Evolutionary conservation across 305 asterid species (phyloP).

Genomic region (Fraxinus nigra): DNA sequence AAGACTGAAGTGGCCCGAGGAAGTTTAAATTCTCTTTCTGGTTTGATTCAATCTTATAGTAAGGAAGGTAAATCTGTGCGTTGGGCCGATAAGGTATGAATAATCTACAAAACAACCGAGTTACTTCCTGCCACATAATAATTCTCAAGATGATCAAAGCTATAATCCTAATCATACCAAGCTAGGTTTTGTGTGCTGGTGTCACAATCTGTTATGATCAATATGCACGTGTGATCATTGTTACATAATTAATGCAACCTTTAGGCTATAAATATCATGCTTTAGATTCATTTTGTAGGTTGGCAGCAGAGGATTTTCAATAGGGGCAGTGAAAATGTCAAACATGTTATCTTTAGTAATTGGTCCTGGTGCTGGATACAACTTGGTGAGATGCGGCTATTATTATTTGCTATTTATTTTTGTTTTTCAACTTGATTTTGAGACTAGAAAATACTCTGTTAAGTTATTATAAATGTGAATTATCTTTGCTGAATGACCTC

Average conservation of each 20-base stretch:
- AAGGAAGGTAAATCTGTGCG: constrained; percentile 93
- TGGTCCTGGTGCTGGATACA: constrained; percentile 95
- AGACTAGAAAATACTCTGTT: not conserved
- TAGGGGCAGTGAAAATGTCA: constrained; percentile 53
- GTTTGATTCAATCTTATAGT: constrained; percentile 49
- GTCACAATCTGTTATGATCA: not conserved
- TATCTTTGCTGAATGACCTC: not conserved
- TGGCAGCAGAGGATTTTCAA: constrained; percentile 73
- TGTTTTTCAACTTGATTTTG: not conserved
- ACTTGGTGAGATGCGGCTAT: constrained; percentile 52
- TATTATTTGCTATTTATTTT: not conserved
- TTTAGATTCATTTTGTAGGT: constrained; percentile 39
- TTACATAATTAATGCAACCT: not conserved
- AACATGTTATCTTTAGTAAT: constrained; percentile 59
- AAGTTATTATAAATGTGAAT: not conserved
- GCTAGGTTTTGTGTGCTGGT: not conserved
- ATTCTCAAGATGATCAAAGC: not conserved
- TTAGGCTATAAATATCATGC: not conserved
- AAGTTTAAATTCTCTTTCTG: constrained; percentile 46
- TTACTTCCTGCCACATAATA: not conserved
- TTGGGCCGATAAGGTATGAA: constrained; percentile 94
- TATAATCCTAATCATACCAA: not conserved
- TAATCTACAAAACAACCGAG: not conserved
- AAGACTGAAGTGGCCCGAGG: constrained; percentile 33
- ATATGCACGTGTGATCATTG: not conserved